Percentiles rank a stretch among this genome's conserved stretches.
These are phyloP conservation scores for Eimeria mitis DNA, from an alignment of 169 alveolate genomes.

Conservation along the genomic window DNA sequence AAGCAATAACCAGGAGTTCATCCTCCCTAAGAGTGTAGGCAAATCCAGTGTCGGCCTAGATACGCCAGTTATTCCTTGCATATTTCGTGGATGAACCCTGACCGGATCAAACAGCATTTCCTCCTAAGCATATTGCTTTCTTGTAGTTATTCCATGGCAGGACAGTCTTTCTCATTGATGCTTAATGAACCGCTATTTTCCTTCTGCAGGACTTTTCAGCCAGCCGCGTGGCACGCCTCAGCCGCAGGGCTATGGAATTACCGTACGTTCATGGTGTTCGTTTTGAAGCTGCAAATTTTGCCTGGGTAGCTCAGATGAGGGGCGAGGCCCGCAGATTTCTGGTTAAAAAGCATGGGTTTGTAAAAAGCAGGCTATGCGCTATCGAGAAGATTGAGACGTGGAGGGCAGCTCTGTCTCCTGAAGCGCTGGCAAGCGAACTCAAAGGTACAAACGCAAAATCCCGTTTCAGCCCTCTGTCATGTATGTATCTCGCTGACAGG, in stretches of 20 bases:
- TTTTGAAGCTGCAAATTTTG: conserved; percentile 80
- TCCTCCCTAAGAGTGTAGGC: conserved; percentile 55
- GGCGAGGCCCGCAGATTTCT: conserved; percentile 73
- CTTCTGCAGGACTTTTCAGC: conserved; percentile 70
- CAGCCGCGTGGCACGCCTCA: conserved; percentile 76
- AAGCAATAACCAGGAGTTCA: conserved; percentile 30
- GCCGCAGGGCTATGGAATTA: conserved; percentile 77
- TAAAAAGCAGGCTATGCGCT: conserved; percentile 74
- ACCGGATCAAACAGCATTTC: not conserved
- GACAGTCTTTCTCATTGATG: not conserved
- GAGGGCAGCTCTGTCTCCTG: conserved; percentile 71
- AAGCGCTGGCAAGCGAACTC: conserved; percentile 61
- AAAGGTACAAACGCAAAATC: not conserved
- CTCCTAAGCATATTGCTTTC: not conserved
- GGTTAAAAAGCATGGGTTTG: conserved; percentile 80
- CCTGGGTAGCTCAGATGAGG: conserved; percentile 78
- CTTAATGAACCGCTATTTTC: not conserved
- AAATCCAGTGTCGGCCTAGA: not conserved
- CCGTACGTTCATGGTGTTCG: conserved; percentile 83
- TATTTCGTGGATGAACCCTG: not conserved
- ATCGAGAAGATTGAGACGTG: conserved; percentile 72
- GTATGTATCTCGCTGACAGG: too few relatives aligned
- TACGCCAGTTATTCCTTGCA: not conserved
- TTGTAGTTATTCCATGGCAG: not conserved
- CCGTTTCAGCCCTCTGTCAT: not conserved